These are phyloP conservation scores for Tetracladium maxilliforme DNA, from an alignment of 2,329 filamentous ascomycete genomes.

Conservation along the genomic window DNA sequence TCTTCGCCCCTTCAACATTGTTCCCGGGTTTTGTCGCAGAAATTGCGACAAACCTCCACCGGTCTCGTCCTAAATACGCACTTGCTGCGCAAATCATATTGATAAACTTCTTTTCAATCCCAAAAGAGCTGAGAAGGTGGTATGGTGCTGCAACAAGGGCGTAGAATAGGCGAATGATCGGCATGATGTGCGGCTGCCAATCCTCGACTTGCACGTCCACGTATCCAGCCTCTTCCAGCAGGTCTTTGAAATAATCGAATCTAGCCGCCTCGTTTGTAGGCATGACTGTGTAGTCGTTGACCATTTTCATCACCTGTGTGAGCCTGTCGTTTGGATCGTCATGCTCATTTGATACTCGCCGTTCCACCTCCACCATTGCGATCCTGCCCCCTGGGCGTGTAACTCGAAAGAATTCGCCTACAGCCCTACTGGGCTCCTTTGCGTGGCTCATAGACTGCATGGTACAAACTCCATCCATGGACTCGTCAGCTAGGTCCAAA, in stretches of 20 bases:
- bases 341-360: slow-evolving; percentile 32
- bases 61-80: slow-evolving; percentile 5
- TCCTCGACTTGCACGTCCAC: slow-evolving; percentile 25
- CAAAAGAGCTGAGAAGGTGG: slow-evolving; percentile 24
- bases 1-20: slow-evolving; percentile 6
- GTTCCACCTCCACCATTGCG: slow-evolving; percentile 29
- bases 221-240: slow-evolving; percentile 19
- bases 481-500: slow-evolving; percentile 22
- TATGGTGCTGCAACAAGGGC: slow-evolving; percentile 28
- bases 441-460: slow-evolving; percentile 42
- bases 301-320: slow-evolving; percentile 14
- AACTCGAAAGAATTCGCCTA: slow-evolving; percentile 29
- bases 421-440: slow-evolving; percentile 25
- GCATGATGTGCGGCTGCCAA: slow-evolving; percentile 27
- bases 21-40: slow-evolving; percentile 18
- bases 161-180: slow-evolving; percentile 32
- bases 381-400: slow-evolving; percentile 30
- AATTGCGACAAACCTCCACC: slow-evolving; percentile 14
- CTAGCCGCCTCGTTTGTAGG: slow-evolving; percentile 24
- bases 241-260: slow-evolving; percentile 19
- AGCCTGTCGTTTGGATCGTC: slow-evolving; percentile 9
- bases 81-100: slow-evolving; percentile 29
- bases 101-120: slow-evolving; percentile 27
- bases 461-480: slow-evolving; percentile 35
- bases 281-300: slow-evolving; percentile 29